Evolutionary conservation across 1,284 basidiomycete species (phyloP), one percentile per base, ranked within the genome.

Genomic region (Sporisorium reilianum): DNA sequence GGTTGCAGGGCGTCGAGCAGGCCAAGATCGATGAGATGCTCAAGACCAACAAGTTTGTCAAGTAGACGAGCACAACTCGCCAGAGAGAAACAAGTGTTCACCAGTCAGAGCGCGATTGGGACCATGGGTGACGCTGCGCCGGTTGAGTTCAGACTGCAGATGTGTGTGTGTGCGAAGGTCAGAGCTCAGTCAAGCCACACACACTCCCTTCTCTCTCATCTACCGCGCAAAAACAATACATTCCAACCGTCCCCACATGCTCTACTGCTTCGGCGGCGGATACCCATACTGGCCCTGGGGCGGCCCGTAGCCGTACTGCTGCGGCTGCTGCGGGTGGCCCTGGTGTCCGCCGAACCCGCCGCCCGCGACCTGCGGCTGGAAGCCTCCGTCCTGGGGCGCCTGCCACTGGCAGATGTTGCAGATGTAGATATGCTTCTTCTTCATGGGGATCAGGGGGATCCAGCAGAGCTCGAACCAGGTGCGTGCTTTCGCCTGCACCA

Each of bases 331-430:
- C 12, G 28, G 56, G 40, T 41, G 40, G 26, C 60, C 75, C 44
- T 70, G 69, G 51, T 74, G 60, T 18, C 67, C 62, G 5, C 65
- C 69, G 26, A 64, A 72, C 3, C 74, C 78, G 2, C 67, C 75
- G 4, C 48, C 49, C 0, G 79, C 79, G 0, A 64, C 53, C 30
- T 68, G 77, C 1, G 82, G 82, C 56, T 80, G 77, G 69, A 60
- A 84, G 20, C 75, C 73, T 5, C 77, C 77, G 38, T 79, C 77
- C 36, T 78, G 77, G 1, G 61, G 54, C 8, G 69, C 45, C 45
- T 77, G 79, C 81, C 81, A 84, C 53, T 82, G 79, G 49, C 82
- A 84, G 51, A 84, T 84, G 55, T 77, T 78, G 60, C 82, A 84
- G 41, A 72, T 57, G 68, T 64, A 84, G 51, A 84, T 77, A 53